phyloP scores from a whole-genome alignment of 2,329 filamentous ascomycete genomes.

The Calonectria fujianensis region DNA sequence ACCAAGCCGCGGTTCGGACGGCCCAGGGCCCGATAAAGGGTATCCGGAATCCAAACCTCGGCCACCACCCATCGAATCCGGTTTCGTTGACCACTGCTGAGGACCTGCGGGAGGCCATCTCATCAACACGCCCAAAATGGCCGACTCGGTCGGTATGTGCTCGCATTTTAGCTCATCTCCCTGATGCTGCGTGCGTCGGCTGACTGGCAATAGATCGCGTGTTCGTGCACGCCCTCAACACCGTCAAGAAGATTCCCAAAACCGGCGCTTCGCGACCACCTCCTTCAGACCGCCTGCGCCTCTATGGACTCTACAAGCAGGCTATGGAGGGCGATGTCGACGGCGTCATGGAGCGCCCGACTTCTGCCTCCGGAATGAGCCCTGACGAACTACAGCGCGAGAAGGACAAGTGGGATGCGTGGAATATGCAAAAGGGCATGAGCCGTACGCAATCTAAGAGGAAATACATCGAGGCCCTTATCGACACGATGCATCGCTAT shows the following conservation, averaged over 20 bases:
- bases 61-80: slow-evolving; percentile 43
- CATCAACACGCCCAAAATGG: slow-evolving; percentile 50
- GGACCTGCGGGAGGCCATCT: slow-evolving; percentile 43
- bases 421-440: slow-evolving; percentile 90
- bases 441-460: slow-evolving; percentile 94
- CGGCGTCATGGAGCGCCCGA: slow-evolving; percentile 91
- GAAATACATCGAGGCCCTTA: slow-evolving; percentile 93
- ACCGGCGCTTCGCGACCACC: slow-evolving; percentile 94
- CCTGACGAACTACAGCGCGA: slow-evolving; percentile 75
- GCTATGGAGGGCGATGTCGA: slow-evolving; percentile 99
- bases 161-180: slow-evolving; percentile 17
- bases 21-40: slow-evolving; percentile 54
- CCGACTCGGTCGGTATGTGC: slow-evolving; percentile 57
- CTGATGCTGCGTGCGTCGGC: slow-evolving; percentile 26
- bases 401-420: slow-evolving; percentile 91
- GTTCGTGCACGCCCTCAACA: slow-evolving; percentile 99
- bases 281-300: slow-evolving; percentile 86
- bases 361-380: slow-evolving; percentile 66
- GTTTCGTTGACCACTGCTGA: slow-evolving; percentile 43
- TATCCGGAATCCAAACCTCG: slow-evolving; percentile 45
- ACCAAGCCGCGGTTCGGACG: slow-evolving; percentile 56
- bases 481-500: slow-evolving; percentile 97
- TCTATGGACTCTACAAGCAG: slow-evolving; percentile 99
- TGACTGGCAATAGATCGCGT: slow-evolving; percentile 85
- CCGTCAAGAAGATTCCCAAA: slow-evolving; percentile 97